These are phyloP conservation scores for Mucor indicus DNA, from an alignment of 371 early-diverging fungal genomes.

Conservation along the genomic window DNA sequence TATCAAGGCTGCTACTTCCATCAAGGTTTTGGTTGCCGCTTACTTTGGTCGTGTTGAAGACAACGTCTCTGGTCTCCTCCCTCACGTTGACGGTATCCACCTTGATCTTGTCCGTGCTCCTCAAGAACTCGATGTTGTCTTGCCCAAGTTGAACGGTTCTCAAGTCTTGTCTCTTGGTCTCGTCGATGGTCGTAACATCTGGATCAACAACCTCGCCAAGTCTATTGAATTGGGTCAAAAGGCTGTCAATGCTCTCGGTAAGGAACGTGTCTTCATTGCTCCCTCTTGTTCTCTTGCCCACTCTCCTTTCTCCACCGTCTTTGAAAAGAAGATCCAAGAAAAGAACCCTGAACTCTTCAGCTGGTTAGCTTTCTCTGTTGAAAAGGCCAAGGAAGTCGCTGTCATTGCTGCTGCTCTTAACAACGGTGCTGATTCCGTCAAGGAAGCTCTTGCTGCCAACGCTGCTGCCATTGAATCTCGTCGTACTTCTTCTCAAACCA, in stretches of 20 bases:
- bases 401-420: slow-evolving; percentile 71
- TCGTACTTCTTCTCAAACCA: slow-evolving; percentile 78
- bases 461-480: slow-evolving; percentile 71
- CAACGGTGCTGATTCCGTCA: slow-evolving; percentile 63
- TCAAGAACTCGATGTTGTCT: slow-evolving; percentile 72
- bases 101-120: slow-evolving; percentile 89
- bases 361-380: slow-evolving; percentile 93
- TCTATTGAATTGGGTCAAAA: slow-evolving; percentile 68
- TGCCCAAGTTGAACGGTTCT: slow-evolving; percentile 49
- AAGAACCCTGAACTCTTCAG: slow-evolving; percentile 75
- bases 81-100: slow-evolving; percentile 83
- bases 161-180: slow-evolving; percentile 85
- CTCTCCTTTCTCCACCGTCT: slow-evolving; percentile 82
- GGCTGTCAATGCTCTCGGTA: slow-evolving; percentile 65
- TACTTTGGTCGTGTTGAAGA: slow-evolving; percentile 89
- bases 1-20: slow-evolving; percentile 52
- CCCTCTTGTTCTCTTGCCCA: slow-evolving; percentile 93
- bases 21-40: slow-evolving; percentile 83
- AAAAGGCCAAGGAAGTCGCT: slow-evolving; percentile 85
- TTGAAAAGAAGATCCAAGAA: slow-evolving; percentile 74
- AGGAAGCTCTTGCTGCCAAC: slow-evolving; percentile 72
- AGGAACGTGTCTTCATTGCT: slow-evolving; percentile 77
- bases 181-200: slow-evolving; percentile 95
- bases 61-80: slow-evolving; percentile 67
- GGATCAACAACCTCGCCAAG: slow-evolving; percentile 85